phyloP scores from a whole-genome alignment of 345 rosid species.

The Mercurialis annua region DNA sequence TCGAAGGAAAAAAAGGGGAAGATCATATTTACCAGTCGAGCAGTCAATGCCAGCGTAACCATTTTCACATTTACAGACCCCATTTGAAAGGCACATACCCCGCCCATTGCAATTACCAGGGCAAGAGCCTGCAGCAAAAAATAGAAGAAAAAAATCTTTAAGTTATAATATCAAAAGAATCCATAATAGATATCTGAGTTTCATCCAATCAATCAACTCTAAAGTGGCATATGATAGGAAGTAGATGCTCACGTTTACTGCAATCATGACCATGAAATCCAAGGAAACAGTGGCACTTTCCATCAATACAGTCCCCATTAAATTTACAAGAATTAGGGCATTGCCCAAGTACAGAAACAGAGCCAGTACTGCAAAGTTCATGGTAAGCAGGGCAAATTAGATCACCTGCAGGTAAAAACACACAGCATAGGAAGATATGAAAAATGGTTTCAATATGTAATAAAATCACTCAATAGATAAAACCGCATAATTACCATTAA shows the following conservation, averaged over 20 bases:
- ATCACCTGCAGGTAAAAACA: slow-evolving; percentile 60
- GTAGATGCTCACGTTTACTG: slow-evolving; percentile 58
- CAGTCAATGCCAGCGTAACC: slow-evolving; percentile 93
- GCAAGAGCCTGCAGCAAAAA: slow-evolving; percentile 63
- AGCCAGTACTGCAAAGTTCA: slow-evolving; percentile 66
- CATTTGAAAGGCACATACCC: slow-evolving; percentile 77
- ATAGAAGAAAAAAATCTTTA: not conserved
- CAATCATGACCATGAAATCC: slow-evolving; percentile 94
- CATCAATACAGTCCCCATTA: slow-evolving; percentile 92
- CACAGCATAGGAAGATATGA: slow-evolving; percentile 10
- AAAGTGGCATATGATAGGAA: slow-evolving; percentile 8
- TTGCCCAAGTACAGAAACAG: slow-evolving; percentile 59
- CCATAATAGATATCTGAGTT: not conserved
- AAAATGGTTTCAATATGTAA: not conserved
- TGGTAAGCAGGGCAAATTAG: slow-evolving; percentile 85
- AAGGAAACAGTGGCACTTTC: slow-evolving; percentile 78
- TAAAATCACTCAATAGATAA: not conserved
- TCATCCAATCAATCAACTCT: not conserved
- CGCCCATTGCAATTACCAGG: slow-evolving; percentile 72
- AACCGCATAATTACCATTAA: slow-evolving; percentile 55
- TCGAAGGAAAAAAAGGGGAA: not conserved
- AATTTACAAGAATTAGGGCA: slow-evolving; percentile 79
- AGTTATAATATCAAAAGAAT: not conserved
- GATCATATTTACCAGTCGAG: slow-evolving; percentile 70
- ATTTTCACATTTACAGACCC: slow-evolving; percentile 67